These are phyloP conservation scores for Gaeumannomyces tritici DNA, from an alignment of 2,329 filamentous ascomycete genomes.

Conservation along the genomic window DNA sequence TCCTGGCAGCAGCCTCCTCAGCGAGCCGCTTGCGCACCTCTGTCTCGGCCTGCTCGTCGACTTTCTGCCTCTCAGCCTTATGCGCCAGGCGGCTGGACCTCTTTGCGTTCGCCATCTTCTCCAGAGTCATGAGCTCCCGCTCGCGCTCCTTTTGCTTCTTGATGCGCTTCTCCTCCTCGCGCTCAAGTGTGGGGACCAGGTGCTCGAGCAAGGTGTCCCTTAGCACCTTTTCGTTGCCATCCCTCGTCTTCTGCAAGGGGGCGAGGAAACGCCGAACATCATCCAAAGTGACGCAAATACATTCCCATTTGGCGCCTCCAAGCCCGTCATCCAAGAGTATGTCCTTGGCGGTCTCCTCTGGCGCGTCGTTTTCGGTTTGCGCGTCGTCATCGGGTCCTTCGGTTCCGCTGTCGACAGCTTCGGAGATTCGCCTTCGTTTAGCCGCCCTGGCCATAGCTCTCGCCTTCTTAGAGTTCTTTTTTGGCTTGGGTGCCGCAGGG, in stretches of 20 bases:
- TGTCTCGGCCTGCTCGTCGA: conserved; percentile 62
- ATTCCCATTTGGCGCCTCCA: conserved; percentile 80
- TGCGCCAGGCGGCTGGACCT: conserved; percentile 81
- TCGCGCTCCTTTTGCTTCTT: conserved; percentile 58
- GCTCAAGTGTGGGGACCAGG: conserved; percentile 75
- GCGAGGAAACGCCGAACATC: conserved; percentile 68
- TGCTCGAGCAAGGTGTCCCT: conserved; percentile 64
- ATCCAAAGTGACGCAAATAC: conserved; percentile 69
- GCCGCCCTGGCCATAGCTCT: conserved; percentile 56
- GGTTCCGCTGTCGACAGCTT: conserved; percentile 22
- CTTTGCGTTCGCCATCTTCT: conserved; percentile 89
- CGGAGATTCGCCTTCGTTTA: conserved; percentile 59
- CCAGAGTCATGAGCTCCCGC: conserved; percentile 69
- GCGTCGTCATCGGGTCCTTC: conserved; percentile 26
- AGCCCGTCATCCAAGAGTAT: conserved; percentile 47
- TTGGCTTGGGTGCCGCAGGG: conserved; percentile 45
- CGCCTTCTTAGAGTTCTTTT: conserved; percentile 55
- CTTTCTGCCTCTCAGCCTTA: conserved; percentile 68
- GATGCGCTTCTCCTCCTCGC: conserved; percentile 66
- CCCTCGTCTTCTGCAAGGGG: conserved; percentile 63
- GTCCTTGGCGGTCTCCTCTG: conserved; percentile 9
- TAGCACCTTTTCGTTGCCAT: conserved; percentile 76
- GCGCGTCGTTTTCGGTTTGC: conserved; percentile 11
- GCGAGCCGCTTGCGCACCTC: conserved; percentile 55
- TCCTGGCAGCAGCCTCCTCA: conserved; percentile 57